Base-by-base conservation (phyloP, 2,329 filamentous ascomycete genomes). In the Coniochaeta sp. region DNA sequence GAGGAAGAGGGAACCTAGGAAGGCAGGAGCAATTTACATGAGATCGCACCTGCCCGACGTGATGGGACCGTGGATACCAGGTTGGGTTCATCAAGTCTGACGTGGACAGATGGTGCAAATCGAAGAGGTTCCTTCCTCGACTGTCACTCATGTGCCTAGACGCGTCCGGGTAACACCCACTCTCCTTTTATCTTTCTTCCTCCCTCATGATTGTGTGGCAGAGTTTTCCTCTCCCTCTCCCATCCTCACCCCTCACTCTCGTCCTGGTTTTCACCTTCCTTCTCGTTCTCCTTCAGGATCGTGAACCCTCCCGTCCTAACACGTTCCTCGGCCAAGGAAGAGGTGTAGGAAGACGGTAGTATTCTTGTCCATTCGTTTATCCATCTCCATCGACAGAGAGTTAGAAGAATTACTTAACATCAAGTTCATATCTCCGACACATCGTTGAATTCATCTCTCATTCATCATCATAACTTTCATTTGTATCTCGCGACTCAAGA, bases 11-110 rank as follows among this genome's bases (percentile, higher is more conserved):
- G n/a, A n/a, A n/a, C n/a, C n/a, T 30, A 24, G 17, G 54, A 56
- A n/a, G 54, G 54, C 19, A 36, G 54, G 54, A 56, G 54, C 36
- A 42, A 57, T 57, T 57, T 57, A 57, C 55, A 57, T 57, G 34
- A 57, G 55, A 57, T 57, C 55, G 55, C 38, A 57, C 55, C 55
- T 57, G 55, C 55, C 55, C 34, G 32, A 57, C 55, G 38, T 34
- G 26, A 57, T 44, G 34, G 30, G 10, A 36, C 17, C 30, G 30
- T 32, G 54, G 47, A 52, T 52, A 22, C 30, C 47, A 52, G 17
- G 5, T 28, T 52, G 47, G 22, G 47, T 52, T 12, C 47, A 28
- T 52, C 47, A 52, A 17, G 47, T 52, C 26, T 30, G 22, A 47
- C n/a, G 47, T 52, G 47, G 47, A n/a, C 47, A 26, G 26, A 7